phyloP scores from a whole-genome alignment of 2,329 filamentous ascomycete genomes.

The Reticulascus tulasneorum region DNA sequence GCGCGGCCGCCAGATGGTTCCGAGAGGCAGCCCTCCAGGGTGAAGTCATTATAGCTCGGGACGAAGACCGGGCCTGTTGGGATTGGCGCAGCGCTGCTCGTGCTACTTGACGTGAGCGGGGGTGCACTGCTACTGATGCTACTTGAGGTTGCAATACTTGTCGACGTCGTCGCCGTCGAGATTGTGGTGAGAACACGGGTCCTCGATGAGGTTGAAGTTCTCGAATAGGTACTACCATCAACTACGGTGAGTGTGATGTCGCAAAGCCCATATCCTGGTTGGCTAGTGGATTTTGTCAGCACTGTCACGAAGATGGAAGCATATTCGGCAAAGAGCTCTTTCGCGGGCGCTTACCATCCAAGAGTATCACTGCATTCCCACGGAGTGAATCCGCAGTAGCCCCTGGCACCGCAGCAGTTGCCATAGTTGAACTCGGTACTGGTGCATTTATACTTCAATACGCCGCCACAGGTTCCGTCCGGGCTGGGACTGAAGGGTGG shows the following conservation, averaged over 20 bases:
- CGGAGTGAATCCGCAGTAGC: not conserved
- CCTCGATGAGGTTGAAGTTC: slow-evolving; percentile 37
- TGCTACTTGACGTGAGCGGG: slow-evolving; percentile 11
- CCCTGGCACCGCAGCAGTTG: not conserved
- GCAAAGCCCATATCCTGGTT: too few relatives aligned
- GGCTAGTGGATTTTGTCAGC: too few relatives aligned
- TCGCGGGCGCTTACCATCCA: too few relatives aligned
- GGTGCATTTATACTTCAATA: not conserved
- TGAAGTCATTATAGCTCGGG: slow-evolving; percentile 31
- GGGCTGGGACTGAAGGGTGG: not conserved
- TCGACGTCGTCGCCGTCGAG: slow-evolving; percentile 1
- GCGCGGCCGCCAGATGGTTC: slow-evolving; percentile 29
- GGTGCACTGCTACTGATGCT: slow-evolving; percentile 17
- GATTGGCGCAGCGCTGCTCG: slow-evolving; percentile 11
- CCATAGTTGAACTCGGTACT: not conserved
- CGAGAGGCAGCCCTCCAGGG: slow-evolving; percentile 29
- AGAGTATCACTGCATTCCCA: slow-evolving; percentile 1
- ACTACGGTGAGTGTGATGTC: too few relatives aligned
- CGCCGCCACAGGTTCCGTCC: not conserved
- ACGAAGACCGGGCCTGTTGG: slow-evolving; percentile 24
- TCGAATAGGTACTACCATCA: too few relatives aligned
- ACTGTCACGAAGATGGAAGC: too few relatives aligned
- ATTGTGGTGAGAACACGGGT: slow-evolving; percentile 29
- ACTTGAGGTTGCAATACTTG: slow-evolving; percentile 33
- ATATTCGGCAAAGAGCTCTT: too few relatives aligned